Conservation (phyloP, 225 moss, liverwort and hornwort species). For the Lunularia cruciata region DNA sequence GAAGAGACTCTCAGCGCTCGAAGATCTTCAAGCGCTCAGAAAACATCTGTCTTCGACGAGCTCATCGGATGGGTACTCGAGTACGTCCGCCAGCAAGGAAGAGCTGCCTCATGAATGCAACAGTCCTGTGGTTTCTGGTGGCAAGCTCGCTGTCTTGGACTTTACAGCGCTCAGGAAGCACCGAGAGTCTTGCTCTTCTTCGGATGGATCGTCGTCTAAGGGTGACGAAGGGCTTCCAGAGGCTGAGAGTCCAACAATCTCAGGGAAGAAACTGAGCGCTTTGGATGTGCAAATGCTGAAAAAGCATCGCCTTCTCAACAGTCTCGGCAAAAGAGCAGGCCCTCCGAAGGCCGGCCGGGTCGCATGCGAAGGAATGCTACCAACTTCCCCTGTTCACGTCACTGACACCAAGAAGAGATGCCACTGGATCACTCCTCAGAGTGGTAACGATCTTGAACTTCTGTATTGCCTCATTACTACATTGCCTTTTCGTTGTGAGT, state of each 20-base stretch:
- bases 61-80: conserved; percentile 11
- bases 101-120: conserved; percentile 1
- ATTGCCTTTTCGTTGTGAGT: no score
- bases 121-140: conserved; percentile 4
- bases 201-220: not conserved
- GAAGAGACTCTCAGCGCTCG: conserved; percentile 5
- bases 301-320: conserved; percentile 35
- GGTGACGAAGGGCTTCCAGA: not conserved
- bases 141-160: conserved; percentile 7
- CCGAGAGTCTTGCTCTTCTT: conserved; percentile 15
- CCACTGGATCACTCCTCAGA: conserved; percentile 82
- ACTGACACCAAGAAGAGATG: conserved; percentile 59
- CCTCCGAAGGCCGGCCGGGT: conserved; percentile 42
- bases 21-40: conserved; percentile 43
- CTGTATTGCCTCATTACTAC: no score
- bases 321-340: conserved; percentile 36
- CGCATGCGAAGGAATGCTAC: conserved; percentile 55
- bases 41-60: conserved; percentile 12
- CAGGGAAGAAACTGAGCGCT: conserved; percentile 32
- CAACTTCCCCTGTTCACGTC: conserved; percentile 38
- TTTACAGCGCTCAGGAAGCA: conserved; percentile 9
- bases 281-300: conserved; percentile 37
- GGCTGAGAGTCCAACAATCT: conserved; percentile 22
- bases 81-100: not conserved
- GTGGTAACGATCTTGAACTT: conserved; percentile 50